Evolutionary conservation across 108 stramenopile genomes (phyloP).

Genomic region (Ochromonas danica): DNA sequence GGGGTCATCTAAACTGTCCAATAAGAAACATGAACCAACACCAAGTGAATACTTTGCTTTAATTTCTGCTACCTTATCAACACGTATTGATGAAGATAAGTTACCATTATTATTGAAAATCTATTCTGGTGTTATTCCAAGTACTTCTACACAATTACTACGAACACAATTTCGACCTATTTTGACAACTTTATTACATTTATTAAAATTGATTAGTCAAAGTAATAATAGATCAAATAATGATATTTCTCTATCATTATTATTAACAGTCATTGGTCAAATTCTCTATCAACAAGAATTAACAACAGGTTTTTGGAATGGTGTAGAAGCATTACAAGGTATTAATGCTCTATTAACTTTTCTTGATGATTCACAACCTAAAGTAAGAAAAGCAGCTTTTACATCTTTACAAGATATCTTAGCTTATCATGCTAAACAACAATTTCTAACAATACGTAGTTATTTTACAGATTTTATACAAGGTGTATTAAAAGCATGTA

Average conservation of each 20-base stretch:
- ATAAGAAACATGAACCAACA: constrained; percentile 8
- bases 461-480: constrained; percentile 5
- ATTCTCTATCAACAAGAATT: constrained; percentile 2
- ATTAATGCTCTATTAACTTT: neutral
- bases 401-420: neutral
- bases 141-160: neutral
- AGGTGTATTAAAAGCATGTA: neutral
- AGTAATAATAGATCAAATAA: neutral
- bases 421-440: neutral
- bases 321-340: neutral
- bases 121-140: neutral
- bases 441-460: neutral
- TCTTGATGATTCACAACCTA: neutral
- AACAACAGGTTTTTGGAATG: constrained; percentile 24
- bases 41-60: constrained; percentile 2
- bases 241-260: neutral
- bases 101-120: neutral
- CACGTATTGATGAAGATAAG: neutral
- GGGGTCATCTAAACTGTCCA: too few relatives aligned
- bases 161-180: neutral
- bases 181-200: neutral
- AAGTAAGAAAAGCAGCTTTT: neutral
- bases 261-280: neutral
- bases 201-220: neutral
- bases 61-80: neutral